Conservation (phyloP, 306 rosid species). For the Quercus variabilis region DNA sequence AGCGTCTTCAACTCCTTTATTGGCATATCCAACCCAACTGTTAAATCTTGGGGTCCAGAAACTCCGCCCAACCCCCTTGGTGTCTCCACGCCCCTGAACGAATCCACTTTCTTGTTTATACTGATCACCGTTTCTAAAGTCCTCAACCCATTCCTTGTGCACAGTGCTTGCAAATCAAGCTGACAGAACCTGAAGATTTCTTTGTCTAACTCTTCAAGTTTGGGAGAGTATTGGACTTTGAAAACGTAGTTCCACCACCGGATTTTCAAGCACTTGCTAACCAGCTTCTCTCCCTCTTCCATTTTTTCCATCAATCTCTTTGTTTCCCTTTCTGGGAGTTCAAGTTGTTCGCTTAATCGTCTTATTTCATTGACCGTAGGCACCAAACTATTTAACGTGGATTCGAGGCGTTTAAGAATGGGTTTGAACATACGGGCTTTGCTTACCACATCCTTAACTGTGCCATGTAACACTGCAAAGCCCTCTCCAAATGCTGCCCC, state of each 20-base stretch:
- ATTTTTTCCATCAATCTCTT: conserved; percentile 2
- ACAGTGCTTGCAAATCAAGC: conserved; percentile 14
- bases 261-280: conserved; percentile 26
- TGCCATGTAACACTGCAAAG: conserved; percentile 17
- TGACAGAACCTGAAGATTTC: too few species aligned
- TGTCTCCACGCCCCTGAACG: background rate
- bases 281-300: conserved; percentile 19
- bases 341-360: background rate
- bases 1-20: conserved; percentile 25
- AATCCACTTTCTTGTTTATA: background rate
- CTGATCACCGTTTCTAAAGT: too few species aligned
- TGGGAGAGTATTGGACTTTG: conserved; percentile 18
- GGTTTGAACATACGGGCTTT: conserved; percentile 24
- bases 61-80: background rate
- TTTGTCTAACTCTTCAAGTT: conserved; percentile 13
- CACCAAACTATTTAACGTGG: conserved; percentile 9
- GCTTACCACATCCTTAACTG: conserved; percentile 1
- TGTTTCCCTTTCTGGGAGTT: conserved; percentile 22
- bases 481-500: conserved; percentile 20
- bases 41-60: too few species aligned
- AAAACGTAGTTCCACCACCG: conserved; percentile 25
- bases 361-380: conserved; percentile 28
- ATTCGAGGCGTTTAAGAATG: conserved; percentile 14
- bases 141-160: background rate
- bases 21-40: conserved; percentile 31